A percentile compares a stretch with the other conserved stretches of the same genome.
Evolutionary conservation across 441 rosid genomes (phyloP).

Genomic region (Macaranga tanarius): DNA sequence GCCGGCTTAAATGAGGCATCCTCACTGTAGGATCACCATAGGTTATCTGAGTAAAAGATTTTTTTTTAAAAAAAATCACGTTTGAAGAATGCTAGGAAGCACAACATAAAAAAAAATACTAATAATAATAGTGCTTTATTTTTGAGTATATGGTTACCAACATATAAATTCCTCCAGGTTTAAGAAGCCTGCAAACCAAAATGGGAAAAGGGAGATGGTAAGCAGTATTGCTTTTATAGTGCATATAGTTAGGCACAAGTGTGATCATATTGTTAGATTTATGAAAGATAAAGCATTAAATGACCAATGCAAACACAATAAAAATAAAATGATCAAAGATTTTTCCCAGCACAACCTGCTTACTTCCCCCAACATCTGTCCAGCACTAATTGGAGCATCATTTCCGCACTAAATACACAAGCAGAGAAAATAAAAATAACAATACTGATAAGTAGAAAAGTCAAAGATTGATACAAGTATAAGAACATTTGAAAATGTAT

Average conservation of each 20-base stretch:
- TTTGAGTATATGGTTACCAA: conserved; percentile 58
- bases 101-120: conserved; percentile 6
- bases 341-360: conserved; percentile 61
- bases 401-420: conserved; percentile 62
- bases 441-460: conserved; percentile 13
- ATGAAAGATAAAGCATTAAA: conserved; percentile 4
- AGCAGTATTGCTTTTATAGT: conserved; percentile 10
- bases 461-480: too few species aligned
- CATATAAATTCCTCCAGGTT: conserved; percentile 82
- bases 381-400: conserved; percentile 74
- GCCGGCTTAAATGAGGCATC: conserved; percentile 69
- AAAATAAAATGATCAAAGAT: conserved; percentile 8
- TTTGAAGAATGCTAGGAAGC: conserved; percentile 16
- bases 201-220: conserved; percentile 15
- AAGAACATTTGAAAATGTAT: conserved; percentile 15
- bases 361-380: conserved; percentile 87
- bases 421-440: not conserved
- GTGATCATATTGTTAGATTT: not conserved
- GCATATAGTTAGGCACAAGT: not conserved
- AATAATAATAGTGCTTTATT: conserved; percentile 16
- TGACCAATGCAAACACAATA: conserved; percentile 14
- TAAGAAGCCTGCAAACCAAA: conserved; percentile 63
- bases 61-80: not conserved
- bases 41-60: conserved; percentile 55
- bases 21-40: conserved; percentile 90